Evolutionary conservation across 805 yeast species (phyloP), one percentile per base, ranked within the genome.

Genomic region (Candida dajiaensis): DNA sequence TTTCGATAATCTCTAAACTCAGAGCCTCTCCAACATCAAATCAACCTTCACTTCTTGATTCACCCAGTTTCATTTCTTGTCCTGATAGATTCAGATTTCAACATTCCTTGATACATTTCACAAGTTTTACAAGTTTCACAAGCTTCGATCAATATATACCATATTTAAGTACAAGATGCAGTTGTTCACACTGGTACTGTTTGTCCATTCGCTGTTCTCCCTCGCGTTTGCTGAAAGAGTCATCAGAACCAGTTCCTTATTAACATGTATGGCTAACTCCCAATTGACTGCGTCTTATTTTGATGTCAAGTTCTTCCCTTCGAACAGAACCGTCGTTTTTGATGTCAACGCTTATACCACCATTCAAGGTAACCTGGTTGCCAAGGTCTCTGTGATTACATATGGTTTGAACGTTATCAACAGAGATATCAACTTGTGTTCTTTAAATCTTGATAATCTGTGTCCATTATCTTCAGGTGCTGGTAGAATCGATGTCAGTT

Each of bases 181-280:
- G 31, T 26, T 52, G 38, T 25, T 46, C 18, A 21, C 41, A 22
- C 15, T 48, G 18, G 25, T 46, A 18, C 16, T 43, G 8, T 29
- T 44, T 36, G 23, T 49, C 18, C 50, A 49, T 11, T 44, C 51
- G 44, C 29, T 51, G 21, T 41, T 54, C 11, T 6, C 44, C 7
- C 22, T 38, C 21, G 50, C 43, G 9, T 3, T 40, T 13, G 55
- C 54, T 16, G 52, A 46, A 6, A 48, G 44, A 41, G 21, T 46
- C 48, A 52, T 81, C 47, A 69, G 65, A 51, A 77, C 94, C 0
- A 64, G 79, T 18, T 88, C 97, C 9, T 72, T 94, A 54, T 70
- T 92, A 56, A 87, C 98, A 36, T 94, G 99, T 71, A 90, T 89
- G 96, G 83, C 81, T 38, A 72, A 85, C 64, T 90, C 99, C 8